A percentile compares a stretch with the other conserved stretches of the same genome.
phyloP scores from a whole-genome alignment of 2,329 filamentous ascomycete genomes.

The Magnaporthiopsis rhizophila region DNA sequence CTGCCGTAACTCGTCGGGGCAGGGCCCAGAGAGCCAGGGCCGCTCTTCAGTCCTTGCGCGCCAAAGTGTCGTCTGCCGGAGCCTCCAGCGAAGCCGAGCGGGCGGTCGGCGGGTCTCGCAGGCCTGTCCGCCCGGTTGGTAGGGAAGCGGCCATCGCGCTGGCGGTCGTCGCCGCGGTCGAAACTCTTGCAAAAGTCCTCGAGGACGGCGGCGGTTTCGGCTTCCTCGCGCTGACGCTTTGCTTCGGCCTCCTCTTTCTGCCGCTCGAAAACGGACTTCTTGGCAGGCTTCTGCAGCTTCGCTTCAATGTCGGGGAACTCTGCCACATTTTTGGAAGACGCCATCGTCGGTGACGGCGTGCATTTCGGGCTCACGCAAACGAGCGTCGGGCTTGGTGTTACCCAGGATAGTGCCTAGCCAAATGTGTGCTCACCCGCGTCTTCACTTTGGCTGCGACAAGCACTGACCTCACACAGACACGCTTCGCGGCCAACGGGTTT shows the following conservation, averaged over 20 bases:
- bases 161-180: slow-evolving; percentile 42
- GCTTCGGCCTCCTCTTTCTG: slow-evolving; percentile 86
- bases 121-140: slow-evolving; percentile 20
- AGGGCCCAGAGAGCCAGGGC: slow-evolving; percentile 54
- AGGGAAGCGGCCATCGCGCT: slow-evolving; percentile 11
- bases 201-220: slow-evolving; percentile 79
- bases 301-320: slow-evolving; percentile 65
- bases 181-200: slow-evolving; percentile 82
- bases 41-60: slow-evolving; percentile 47
- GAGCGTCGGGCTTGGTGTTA: not conserved
- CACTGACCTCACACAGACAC: not conserved
- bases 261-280: slow-evolving; percentile 81
- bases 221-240: slow-evolving; percentile 74
- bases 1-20: slow-evolving; percentile 39
- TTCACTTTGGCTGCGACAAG: not conserved
- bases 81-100: slow-evolving; percentile 23
- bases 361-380: not conserved
- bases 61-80: slow-evolving; percentile 57
- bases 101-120: slow-evolving; percentile 19
- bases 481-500: not conserved
- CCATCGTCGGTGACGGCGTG: slow-evolving; percentile 27
- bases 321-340: slow-evolving; percentile 37
- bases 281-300: slow-evolving; percentile 72
- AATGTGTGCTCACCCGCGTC: not conserved
- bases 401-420: not conserved